Evolutionary conservation across 352 stramenopile genomes (phyloP).

Genomic region (Thraustotheca clavata): DNA sequence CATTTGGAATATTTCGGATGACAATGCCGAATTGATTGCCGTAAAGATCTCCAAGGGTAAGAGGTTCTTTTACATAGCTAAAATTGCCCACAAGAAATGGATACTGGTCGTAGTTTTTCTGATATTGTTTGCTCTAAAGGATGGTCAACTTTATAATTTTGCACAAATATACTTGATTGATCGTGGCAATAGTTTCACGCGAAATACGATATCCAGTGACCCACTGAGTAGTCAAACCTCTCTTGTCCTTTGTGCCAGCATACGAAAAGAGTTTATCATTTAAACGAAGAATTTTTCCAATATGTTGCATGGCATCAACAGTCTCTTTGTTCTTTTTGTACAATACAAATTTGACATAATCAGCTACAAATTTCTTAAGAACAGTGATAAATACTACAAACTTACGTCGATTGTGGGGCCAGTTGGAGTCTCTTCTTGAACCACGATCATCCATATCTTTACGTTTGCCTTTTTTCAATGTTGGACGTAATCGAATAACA

Average conservation of each 20-base stretch:
- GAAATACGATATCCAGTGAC: conserved; percentile 84
- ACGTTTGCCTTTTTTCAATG: conserved; percentile 74
- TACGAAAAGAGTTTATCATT: conserved; percentile 80
- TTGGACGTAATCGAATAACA: conserved; percentile 69
- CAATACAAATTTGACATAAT: conserved; percentile 93
- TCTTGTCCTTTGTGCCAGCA: conserved; percentile 96
- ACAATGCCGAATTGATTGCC: conserved; percentile 95
- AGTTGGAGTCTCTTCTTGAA: conserved; percentile 26
- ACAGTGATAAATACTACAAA: conserved; percentile 7
- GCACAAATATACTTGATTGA: conserved; percentile 37
- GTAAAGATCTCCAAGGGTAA: conserved; percentile 88
- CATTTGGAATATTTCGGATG: conserved; percentile 83
- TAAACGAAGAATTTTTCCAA: conserved; percentile 62
- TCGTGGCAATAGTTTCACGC: conserved; percentile 63
- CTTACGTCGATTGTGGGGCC: conserved; percentile 49
- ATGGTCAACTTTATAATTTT: not conserved
- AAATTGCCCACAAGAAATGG: conserved; percentile 93
- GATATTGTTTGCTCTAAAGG: conserved; percentile 27
- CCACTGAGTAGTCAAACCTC: conserved; percentile 93
- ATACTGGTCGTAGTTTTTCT: conserved; percentile 53
- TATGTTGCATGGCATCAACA: conserved; percentile 68
- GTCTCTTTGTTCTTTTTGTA: conserved; percentile 98
- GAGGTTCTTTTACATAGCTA: conserved; percentile 77
- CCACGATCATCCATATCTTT: conserved; percentile 67
- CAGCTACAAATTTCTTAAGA: conserved; percentile 32